Base-by-base conservation (phyloP, 2,329 filamentous ascomycete species). In the Fusarium subtropicale region DNA sequence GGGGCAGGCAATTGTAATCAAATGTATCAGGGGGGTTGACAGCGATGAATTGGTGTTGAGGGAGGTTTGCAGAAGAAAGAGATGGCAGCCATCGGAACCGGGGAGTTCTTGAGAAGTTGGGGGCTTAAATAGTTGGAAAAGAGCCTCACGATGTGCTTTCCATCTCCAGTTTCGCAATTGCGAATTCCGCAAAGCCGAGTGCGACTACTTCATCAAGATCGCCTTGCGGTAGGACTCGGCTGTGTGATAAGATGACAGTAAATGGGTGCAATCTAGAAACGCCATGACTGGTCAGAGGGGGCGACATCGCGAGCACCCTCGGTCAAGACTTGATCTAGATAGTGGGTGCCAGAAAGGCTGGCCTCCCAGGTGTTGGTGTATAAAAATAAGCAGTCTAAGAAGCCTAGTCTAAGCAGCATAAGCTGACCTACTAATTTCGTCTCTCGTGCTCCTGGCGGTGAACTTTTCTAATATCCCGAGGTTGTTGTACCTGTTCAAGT, bases 101-200 rank as follows among this genome's bases (percentile, higher is more conserved):
- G 22, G 10, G 9, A 42, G 11, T 3, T 20, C 9, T 18, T 15
- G 11, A 36, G 13, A 45, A 15, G 5, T 13, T 22, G 20, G 24
- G 7, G 20, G 34, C 5, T 67, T 67, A 70, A 70, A 60, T 69
- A 69, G 44, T 44, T 34, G 39, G 16, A 7, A 46, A 41, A 64
- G 60, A 60, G 34, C 34, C 41, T 45, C 47, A 66, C 20, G 42
- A 15, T 44, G 22, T 30, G 12, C 41, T 26, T 39, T 28, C 22
- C 50, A 16, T 38, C 24, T 38, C 42, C 33, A 24, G 51, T 47
- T 42, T 42, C 64, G 68, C 68, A 71, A 57, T 60, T 71, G 64
- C 68, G 66, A 53, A 58, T 26, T 67, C 34, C 66, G 66, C 62
- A 66, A 70, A 67, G 24, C 34, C 46, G 66, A 38, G 38, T 41